Evolutionary conservation across 2,329 filamentous ascomycete species (phyloP).

Genomic region (Torrubiellomyces zombiae): DNA sequence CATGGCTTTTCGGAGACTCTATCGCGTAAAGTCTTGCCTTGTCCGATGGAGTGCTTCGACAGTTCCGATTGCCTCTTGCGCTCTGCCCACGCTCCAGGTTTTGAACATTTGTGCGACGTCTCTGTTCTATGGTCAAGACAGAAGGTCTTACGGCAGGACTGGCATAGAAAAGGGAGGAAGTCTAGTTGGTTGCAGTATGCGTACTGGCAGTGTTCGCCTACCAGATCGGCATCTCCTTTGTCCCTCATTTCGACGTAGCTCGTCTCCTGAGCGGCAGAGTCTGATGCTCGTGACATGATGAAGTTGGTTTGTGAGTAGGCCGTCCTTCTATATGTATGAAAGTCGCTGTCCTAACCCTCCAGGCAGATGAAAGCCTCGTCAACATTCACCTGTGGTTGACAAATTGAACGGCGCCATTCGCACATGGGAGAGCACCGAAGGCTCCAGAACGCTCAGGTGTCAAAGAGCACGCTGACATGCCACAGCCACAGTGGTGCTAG

Average conservation of each 20-base stretch:
- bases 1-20: conserved; percentile 48
- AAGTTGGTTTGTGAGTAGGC: no score
- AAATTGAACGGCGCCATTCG: no score
- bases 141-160: conserved; percentile 70
- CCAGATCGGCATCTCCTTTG: conserved; percentile 58
- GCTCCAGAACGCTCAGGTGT: no score
- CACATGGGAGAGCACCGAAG: no score
- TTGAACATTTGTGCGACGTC: conserved; percentile 53
- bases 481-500: no score
- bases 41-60: conserved; percentile 34
- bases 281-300: conserved; percentile 37
- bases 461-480: no score
- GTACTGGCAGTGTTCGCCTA: conserved; percentile 84
- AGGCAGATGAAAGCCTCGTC: conserved; percentile 5
- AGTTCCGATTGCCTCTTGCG: conserved; percentile 38
- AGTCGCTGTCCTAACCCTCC: no score
- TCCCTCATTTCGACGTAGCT: conserved; percentile 60
- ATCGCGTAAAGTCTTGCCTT: conserved; percentile 36
- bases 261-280: conserved; percentile 23
- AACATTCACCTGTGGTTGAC: no score
- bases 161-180: conserved; percentile 88
- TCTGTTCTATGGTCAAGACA: conserved; percentile 92
- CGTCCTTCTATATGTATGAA: no score
- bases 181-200: conserved; percentile 88
- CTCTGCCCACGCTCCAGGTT: conserved; percentile 45